Percentiles rank a stretch among this genome's conserved stretches.
phyloP scores from a whole-genome alignment of 2,329 filamentous ascomycete genomes.

The Fusarium decemcellulare region DNA sequence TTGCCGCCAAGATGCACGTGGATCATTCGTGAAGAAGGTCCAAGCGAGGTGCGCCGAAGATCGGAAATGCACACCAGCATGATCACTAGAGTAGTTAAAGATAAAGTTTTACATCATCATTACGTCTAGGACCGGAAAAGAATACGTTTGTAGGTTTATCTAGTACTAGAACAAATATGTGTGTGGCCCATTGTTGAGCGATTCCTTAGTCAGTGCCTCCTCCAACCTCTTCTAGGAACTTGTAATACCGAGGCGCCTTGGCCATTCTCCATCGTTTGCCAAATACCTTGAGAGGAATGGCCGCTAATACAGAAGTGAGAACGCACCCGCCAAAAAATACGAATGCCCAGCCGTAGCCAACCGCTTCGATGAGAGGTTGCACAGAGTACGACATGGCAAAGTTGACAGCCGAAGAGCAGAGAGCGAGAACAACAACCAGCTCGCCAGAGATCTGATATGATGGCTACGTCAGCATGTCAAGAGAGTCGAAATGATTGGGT shows the following conservation, averaged over 20 bases:
- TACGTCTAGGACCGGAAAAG: no score
- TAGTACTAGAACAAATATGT: no score
- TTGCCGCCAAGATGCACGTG: neutral
- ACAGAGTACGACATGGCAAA: constrained; percentile 19
- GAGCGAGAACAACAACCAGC: constrained; percentile 9
- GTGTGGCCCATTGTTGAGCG: no score
- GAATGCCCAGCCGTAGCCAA: constrained; percentile 8
- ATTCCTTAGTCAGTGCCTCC: neutral
- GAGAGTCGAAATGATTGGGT: no score
- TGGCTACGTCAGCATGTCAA: no score
- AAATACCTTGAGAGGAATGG: constrained; percentile 3
- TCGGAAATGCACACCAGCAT: neutral
- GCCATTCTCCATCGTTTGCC: constrained; percentile 6
- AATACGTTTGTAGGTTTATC: no score
- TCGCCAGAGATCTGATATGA: constrained; percentile 9
- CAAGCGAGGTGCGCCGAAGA: neutral
- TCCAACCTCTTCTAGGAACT: constrained; percentile 11
- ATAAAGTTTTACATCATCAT: neutral
- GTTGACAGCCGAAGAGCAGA: constrained; percentile 10
- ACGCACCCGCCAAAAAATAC: constrained; percentile 5
- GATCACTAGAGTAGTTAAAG: neutral
- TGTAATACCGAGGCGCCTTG: constrained; percentile 8
- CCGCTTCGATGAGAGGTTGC: constrained; percentile 5
- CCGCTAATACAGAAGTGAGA: neutral
- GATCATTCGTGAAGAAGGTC: neutral